phyloP scores from a whole-genome alignment of 768 basidiomycete genomes.

The Mrakia gelida region DNA sequence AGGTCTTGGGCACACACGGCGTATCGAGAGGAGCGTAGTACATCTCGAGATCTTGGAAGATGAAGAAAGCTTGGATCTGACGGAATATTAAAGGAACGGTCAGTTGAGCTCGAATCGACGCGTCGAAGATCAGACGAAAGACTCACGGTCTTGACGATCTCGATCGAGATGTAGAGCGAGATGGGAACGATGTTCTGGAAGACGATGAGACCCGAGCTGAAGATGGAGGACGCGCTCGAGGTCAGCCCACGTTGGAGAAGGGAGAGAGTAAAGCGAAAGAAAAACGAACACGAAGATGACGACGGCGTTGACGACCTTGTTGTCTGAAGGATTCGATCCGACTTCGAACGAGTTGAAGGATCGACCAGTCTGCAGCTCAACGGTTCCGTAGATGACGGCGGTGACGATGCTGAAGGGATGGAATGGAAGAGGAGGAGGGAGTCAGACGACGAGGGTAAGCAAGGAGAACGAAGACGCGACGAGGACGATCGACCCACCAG shows the following conservation, averaged over 20 bases:
- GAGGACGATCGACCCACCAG: constrained; percentile 48
- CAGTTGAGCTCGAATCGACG: background rate
- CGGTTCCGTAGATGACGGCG: constrained; percentile 52
- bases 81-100: background rate
- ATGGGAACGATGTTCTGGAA: constrained; percentile 98
- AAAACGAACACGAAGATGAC: constrained; percentile 82
- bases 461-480: constrained; percentile 59
- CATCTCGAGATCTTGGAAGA: constrained; percentile 78
- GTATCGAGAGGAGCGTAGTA: constrained; percentile 84
- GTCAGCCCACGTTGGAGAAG: background rate
- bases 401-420: constrained; percentile 45
- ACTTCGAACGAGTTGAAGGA: constrained; percentile 70
- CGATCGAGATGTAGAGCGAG: constrained; percentile 93
- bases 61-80: constrained; percentile 86
- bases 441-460: background rate
- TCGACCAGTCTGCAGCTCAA: constrained; percentile 58
- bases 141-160: constrained; percentile 82
- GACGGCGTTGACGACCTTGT: constrained; percentile 64
- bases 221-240: background rate
- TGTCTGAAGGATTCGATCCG: constrained; percentile 60
- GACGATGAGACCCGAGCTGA: constrained; percentile 82
- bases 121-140: background rate
- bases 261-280: background rate
- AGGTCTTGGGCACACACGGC: constrained; percentile 89
- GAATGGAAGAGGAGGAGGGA: background rate